phyloP scores from a whole-genome alignment of 164 flowering plant species.

The Protea cynaroides region DNA sequence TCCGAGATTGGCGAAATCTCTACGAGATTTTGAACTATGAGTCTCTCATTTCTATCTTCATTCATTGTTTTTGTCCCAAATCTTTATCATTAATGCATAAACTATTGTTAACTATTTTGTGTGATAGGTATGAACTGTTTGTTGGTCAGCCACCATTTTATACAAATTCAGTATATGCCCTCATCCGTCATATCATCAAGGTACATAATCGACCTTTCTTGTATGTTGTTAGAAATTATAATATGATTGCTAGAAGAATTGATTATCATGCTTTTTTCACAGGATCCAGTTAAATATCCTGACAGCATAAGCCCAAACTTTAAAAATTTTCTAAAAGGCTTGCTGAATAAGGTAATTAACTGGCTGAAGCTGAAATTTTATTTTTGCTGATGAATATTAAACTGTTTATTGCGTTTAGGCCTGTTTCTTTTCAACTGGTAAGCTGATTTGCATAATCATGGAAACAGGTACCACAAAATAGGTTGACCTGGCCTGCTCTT shows the following conservation, averaged over 20 bases:
- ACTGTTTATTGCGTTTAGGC: not conserved
- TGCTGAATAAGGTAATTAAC: constrained; percentile 81
- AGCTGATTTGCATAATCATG: constrained; percentile 13
- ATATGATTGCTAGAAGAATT: not conserved
- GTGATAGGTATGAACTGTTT: constrained; percentile 80
- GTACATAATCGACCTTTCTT: constrained; percentile 24
- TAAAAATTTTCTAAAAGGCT: constrained; percentile 79
- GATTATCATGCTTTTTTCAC: constrained; percentile 11
- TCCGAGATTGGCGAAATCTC: too few relatives aligned
- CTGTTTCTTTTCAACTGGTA: not conserved
- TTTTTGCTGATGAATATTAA: not conserved
- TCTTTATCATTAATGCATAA: too few relatives aligned
- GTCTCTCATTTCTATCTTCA: too few relatives aligned
- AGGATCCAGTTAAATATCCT: constrained; percentile 99
- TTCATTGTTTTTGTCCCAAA: too few relatives aligned
- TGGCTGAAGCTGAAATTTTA: not conserved
- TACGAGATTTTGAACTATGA: too few relatives aligned
- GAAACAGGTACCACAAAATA: constrained; percentile 75
- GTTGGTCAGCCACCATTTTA: constrained; percentile 99
- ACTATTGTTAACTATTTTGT: too few relatives aligned
- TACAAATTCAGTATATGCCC: constrained; percentile 95
- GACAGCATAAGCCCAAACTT: constrained; percentile 80
- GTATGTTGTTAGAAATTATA: not conserved
- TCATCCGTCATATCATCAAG: constrained; percentile 91
- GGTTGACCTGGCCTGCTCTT: constrained; percentile 92